A percentile compares a stretch with the other conserved stretches of the same genome.
phyloP scores from a whole-genome alignment of 176 grass and related monocot species.

The Stipa capillata region DNA sequence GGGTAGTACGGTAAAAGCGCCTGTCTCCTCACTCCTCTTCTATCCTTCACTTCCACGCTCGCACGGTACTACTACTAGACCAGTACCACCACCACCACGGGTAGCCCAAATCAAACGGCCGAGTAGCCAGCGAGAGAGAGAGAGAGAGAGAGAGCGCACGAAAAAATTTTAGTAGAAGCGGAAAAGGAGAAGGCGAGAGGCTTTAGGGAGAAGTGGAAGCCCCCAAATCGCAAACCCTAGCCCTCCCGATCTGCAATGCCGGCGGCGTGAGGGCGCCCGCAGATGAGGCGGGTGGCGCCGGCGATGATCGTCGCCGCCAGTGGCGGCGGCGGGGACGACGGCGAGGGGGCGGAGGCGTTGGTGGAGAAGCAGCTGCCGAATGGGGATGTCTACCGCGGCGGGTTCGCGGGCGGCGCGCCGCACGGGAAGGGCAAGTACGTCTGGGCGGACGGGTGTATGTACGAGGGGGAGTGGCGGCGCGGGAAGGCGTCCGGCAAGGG shows the following conservation, averaged over 20 bases:
- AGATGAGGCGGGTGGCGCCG: constrained; percentile 63
- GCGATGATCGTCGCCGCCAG: constrained; percentile 29
- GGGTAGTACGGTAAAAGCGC: constrained; percentile 31
- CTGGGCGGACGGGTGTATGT: constrained; percentile 87
- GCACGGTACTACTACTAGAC: constrained; percentile 12
- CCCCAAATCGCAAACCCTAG: constrained; percentile 47
- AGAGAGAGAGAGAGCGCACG: not conserved
- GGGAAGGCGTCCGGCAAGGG: constrained; percentile 85
- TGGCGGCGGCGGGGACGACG: constrained; percentile 9
- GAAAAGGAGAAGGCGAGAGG: not conserved
- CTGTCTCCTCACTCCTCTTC: not conserved
- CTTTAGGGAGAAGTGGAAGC: constrained; percentile 13
- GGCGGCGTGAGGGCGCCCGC: not conserved
- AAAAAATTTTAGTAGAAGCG: constrained; percentile 25
- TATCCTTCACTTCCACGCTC: constrained; percentile 3
- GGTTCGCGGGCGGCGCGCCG: constrained; percentile 47
- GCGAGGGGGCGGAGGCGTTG: not conserved
- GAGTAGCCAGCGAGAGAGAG: not conserved
- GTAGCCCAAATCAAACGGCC: constrained; percentile 36
- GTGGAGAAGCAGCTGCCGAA: constrained; percentile 81
- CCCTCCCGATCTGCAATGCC: constrained; percentile 37
- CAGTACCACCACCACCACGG: constrained; percentile 14
- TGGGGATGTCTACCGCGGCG: constrained; percentile 69
- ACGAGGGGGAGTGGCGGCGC: constrained; percentile 78
- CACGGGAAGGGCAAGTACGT: constrained; percentile 89